Conservation (phyloP, 345 rosid species). For the Aquilaria malaccensis region DNA sequence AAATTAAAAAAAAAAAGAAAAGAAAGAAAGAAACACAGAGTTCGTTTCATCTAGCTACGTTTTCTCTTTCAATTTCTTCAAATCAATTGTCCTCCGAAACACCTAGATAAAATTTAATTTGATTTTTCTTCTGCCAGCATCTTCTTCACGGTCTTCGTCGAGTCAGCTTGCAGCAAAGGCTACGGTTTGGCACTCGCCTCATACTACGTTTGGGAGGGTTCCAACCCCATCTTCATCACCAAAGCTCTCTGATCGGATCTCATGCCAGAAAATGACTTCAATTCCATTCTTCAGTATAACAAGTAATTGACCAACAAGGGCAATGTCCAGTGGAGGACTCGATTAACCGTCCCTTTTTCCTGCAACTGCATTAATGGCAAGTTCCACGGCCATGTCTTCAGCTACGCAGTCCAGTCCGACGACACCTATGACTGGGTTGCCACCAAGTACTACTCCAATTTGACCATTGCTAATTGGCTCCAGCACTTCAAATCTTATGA, state of each 20-base stretch:
- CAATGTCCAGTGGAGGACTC: not conserved
- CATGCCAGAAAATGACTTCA: slow-evolving; percentile 3
- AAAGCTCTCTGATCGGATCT: slow-evolving; percentile 16
- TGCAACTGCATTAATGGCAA: slow-evolving; percentile 45
- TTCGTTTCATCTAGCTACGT: not conserved
- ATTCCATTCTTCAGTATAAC: slow-evolving; percentile 25
- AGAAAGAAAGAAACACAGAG: not conserved
- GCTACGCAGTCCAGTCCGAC: slow-evolving; percentile 8
- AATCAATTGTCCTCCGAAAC: not conserved
- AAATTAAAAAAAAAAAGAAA: too few relatives aligned
- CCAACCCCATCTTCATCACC: slow-evolving; percentile 41
- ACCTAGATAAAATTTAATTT: slow-evolving; percentile 14
- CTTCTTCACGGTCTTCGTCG: slow-evolving; percentile 14
- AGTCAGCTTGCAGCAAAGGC: slow-evolving; percentile 34
- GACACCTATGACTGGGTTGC: slow-evolving; percentile 38
- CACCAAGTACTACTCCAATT: slow-evolving; percentile 17
- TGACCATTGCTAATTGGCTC: slow-evolving; percentile 36
- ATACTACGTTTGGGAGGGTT: slow-evolving; percentile 36
- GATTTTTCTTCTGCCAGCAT: slow-evolving; percentile 6
- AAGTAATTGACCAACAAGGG: slow-evolving; percentile 26
- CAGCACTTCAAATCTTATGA: slow-evolving; percentile 21
- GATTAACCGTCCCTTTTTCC: slow-evolving; percentile 48
- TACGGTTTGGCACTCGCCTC: slow-evolving; percentile 54
- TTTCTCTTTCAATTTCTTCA: not conserved
- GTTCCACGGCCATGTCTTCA: slow-evolving; percentile 41